Base-by-base conservation (phyloP, 768 basidiomycete genomes). In the Amyloporia xantha region DNA sequence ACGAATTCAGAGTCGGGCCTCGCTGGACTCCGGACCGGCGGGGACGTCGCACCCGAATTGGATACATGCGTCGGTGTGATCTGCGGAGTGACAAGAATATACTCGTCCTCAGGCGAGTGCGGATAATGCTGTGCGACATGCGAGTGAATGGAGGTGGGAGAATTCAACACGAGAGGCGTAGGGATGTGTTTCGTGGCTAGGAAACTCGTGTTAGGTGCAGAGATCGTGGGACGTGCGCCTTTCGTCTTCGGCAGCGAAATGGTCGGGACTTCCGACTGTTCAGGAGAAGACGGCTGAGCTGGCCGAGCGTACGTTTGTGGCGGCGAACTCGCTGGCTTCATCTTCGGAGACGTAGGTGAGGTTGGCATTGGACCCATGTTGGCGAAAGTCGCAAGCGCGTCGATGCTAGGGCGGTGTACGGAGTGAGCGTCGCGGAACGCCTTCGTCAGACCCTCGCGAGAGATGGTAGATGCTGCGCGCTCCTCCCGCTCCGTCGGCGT, bases 371-470 rank as follows among this genome's bases (percentile, higher is more conserved):
- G 20, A 41, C 15, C 47, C 55, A 27, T 49, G 41, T 56, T 51
- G 19, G 57, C 56, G 51, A 63, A 63, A 4, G 58, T 56, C 5
- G 59, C 54, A 5, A 63, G 53, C 19, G 59, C 52, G 41, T 63
- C 62, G 24, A 54, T 57, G 47, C 59, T 60, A 1, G 62, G 62
- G 4, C 56, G 52, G 24, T 59, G 58, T 2, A 63, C 54, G 9
- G 59, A 60, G 36, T 60, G 53, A 1, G 58, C 62, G 33, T 63
- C 62, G 15, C 43, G 44, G 51, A 63, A 63, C 1, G 59, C 59
- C 19, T 36, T 48, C 35, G 58, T 58, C 28, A 63, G 53, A 9
- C 54, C 52, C 15, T 57, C 51, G 49, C 52, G 48, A 12, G 53
- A 2, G 42, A 38, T 44, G 39, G 52, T 37, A 35, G 51, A 36